A percentile compares a stretch with the other conserved stretches of the same genome.
Conservation (phyloP, 2,329 filamentous ascomycete genomes). For the Pestalotiopsis sp. region DNA sequence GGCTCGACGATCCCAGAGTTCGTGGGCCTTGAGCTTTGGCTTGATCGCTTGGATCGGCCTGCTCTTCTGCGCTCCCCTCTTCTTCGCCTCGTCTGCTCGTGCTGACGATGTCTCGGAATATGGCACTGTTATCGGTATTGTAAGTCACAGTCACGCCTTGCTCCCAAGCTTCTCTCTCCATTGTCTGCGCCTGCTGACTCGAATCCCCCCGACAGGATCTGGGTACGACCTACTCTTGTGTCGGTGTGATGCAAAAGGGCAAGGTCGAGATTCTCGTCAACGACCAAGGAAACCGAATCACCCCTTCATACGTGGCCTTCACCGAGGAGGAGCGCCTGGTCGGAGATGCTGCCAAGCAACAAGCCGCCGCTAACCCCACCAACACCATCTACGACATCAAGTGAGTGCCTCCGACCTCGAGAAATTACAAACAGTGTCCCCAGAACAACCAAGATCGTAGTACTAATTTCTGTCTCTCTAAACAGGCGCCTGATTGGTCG, state of each 20-base stretch:
- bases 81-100: slow-evolving; percentile 77
- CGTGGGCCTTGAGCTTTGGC: slow-evolving; percentile 81
- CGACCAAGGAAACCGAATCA: slow-evolving; percentile 96
- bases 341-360: slow-evolving; percentile 97
- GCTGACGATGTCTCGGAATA: slow-evolving; percentile 77
- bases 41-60: slow-evolving; percentile 89
- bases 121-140: slow-evolving; percentile 93
- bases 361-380: slow-evolving; percentile 78
- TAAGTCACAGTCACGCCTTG: slow-evolving; percentile 38
- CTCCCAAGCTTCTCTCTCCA: slow-evolving; percentile 1
- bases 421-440: slow-evolving; percentile 19
- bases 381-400: slow-evolving; percentile 83
- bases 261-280: slow-evolving; percentile 96
- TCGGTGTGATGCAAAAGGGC: slow-evolving; percentile 94
- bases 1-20: slow-evolving; percentile 64
- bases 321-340: slow-evolving; percentile 97
- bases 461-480: slow-evolving; percentile 32
- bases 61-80: slow-evolving; percentile 78
- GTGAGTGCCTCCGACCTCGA: slow-evolving; percentile 53
- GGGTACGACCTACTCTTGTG: slow-evolving; percentile 87
- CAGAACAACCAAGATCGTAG: neutral
- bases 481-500: slow-evolving; percentile 79
- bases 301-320: slow-evolving; percentile 92
- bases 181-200: neutral
- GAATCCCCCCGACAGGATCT: slow-evolving; percentile 57